Percentiles rank a stretch among this genome's conserved stretches.
These are phyloP conservation scores for Polyplosphaeria fusca DNA, from an alignment of 495 filamentous ascomycete species.

Conservation along the genomic window DNA sequence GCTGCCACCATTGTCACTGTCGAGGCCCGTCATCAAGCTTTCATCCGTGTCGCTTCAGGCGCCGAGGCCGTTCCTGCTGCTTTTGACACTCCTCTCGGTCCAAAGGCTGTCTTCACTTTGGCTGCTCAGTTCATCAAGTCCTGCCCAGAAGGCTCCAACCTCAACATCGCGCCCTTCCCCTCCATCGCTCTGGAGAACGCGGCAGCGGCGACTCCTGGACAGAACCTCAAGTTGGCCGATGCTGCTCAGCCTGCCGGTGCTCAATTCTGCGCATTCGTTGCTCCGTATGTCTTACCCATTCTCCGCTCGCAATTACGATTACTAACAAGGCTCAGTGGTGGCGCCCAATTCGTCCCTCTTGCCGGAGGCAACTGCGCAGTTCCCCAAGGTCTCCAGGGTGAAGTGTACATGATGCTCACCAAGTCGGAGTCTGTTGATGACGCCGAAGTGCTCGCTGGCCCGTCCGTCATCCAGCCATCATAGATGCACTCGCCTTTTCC, in stretches of 20 bases:
- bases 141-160: conserved; percentile 56
- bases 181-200: conserved; percentile 51
- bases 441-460: conserved; percentile 31
- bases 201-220: conserved; percentile 45
- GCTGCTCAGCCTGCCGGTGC: conserved; percentile 45
- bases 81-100: conserved; percentile 58
- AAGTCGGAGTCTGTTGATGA: conserved; percentile 29
- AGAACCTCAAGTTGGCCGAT: conserved; percentile 46
- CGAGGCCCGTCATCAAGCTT: conserved; percentile 60
- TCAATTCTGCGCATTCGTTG: conserved; percentile 56
- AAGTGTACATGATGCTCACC: conserved; percentile 35
- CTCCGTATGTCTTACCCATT: conserved; percentile 22
- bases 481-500: conserved; percentile 1
- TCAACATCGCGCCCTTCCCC: conserved; percentile 58
- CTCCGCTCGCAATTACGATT: not conserved
- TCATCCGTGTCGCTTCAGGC: conserved; percentile 51
- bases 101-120: conserved; percentile 59
- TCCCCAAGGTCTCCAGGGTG: conserved; percentile 28
- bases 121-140: conserved; percentile 61
- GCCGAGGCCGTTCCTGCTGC: conserved; percentile 54
- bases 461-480: conserved; percentile 30
- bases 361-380: conserved; percentile 26
- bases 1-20: conserved; percentile 60
- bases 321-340: conserved; percentile 25
- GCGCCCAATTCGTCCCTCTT: conserved; percentile 19